Conservation (phyloP, 129 eudicot genomes). For the Arctium lappa region DNA sequence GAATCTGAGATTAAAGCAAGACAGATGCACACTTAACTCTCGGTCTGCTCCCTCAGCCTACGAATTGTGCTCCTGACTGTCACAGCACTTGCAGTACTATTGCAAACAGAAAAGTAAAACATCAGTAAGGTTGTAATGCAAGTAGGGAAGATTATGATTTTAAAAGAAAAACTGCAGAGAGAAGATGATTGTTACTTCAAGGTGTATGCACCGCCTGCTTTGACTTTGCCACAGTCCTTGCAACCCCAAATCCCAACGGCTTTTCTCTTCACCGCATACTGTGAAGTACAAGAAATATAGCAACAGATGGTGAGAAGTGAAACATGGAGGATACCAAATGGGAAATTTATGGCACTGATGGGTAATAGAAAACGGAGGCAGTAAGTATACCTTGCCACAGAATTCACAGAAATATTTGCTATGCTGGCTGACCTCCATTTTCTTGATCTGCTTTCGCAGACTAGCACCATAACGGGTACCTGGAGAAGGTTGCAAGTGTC, state of each 20-base stretch:
- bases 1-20: neutral
- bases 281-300: neutral
- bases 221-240: slow-evolving; percentile 54
- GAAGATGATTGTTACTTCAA: slow-evolving; percentile 32
- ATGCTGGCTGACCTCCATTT: slow-evolving; percentile 41
- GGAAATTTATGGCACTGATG: neutral
- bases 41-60: slow-evolving; percentile 93
- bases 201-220: slow-evolving; percentile 59
- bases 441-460: slow-evolving; percentile 76
- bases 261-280: slow-evolving; percentile 49
- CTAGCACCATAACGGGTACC: slow-evolving; percentile 99
- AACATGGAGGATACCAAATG: neutral
- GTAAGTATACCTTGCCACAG: slow-evolving; percentile 50
- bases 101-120: neutral
- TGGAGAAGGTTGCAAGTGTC: slow-evolving; percentile 5
- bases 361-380: neutral
- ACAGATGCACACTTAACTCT: slow-evolving; percentile 38
- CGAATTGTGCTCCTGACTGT: slow-evolving; percentile 91
- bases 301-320: neutral
- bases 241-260: slow-evolving; percentile 54
- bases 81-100: slow-evolving; percentile 94
- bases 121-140: neutral
- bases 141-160: neutral
- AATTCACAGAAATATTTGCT: slow-evolving; percentile 38
- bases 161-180: neutral